Evolutionary conservation across 176 grass and related monocot species (phyloP).

Genomic region (Juncus effusus): DNA sequence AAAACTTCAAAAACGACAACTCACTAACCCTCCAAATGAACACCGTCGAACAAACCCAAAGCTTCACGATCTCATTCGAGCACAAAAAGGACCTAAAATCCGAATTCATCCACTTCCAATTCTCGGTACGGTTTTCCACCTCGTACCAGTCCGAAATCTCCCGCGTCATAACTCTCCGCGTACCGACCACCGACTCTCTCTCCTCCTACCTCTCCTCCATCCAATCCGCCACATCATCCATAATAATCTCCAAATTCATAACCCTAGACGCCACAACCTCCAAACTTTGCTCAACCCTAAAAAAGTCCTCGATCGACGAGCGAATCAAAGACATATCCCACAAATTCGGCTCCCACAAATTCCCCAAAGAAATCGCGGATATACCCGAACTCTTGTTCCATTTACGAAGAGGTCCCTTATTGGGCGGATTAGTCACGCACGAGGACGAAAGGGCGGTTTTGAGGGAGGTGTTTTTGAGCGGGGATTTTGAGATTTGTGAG

Average conservation of each 20-base stretch:
- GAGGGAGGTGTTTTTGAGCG: conserved; percentile 81
- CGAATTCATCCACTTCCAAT: conserved; percentile 93
- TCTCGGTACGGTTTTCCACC: conserved; percentile 81
- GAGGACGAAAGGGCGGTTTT: conserved; percentile 95
- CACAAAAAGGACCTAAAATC: conserved; percentile 70
- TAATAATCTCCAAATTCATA: conserved; percentile 79
- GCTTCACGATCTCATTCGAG: conserved; percentile 95
- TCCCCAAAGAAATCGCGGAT: conserved; percentile 79
- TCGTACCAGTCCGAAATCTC: conserved; percentile 78
- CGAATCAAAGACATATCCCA: conserved; percentile 82
- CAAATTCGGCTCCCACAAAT: conserved; percentile 71
- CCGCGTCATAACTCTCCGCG: conserved; percentile 70
- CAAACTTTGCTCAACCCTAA: conserved; percentile 58
- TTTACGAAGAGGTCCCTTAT: conserved; percentile 86
- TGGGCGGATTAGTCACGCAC: conserved; percentile 91
- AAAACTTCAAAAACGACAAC: conserved; percentile 82
- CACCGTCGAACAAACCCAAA: conserved; percentile 82
- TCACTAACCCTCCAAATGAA: conserved; percentile 94
- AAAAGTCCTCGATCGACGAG: conserved; percentile 68
- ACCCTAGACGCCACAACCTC: conserved; percentile 52
- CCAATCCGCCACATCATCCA: conserved; percentile 62
- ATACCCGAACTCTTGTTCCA: conserved; percentile 91
- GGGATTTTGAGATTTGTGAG: conserved; percentile 78
- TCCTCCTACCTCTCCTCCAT: conserved; percentile 67
- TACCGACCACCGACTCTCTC: conserved; percentile 73